Evolutionary conservation across 2,329 filamentous ascomycete species (phyloP).

Genomic region (Fusarium nurragi): DNA sequence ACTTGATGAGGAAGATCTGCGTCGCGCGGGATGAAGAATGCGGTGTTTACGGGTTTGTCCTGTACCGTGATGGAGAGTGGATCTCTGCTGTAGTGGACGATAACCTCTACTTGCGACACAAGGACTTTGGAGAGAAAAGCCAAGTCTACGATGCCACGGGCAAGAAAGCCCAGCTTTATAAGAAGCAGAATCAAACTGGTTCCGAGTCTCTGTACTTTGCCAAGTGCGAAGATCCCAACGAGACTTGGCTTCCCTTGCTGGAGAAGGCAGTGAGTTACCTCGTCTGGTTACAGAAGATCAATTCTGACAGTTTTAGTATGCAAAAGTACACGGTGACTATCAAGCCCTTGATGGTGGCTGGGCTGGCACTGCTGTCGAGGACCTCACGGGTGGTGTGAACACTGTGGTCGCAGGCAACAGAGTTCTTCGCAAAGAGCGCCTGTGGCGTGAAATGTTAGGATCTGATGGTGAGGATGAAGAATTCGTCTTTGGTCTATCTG

Average conservation of each 20-base stretch:
- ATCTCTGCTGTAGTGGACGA: constrained; percentile 77
- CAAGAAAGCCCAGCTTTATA: constrained; percentile 68
- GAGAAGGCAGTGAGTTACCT: constrained; percentile 67
- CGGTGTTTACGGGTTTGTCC: constrained; percentile 79
- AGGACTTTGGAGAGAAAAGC: constrained; percentile 54
- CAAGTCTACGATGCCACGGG: constrained; percentile 54
- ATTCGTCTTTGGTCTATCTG: constrained; percentile 66
- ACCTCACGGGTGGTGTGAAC: constrained; percentile 66
- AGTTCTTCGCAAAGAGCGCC: constrained; percentile 72
- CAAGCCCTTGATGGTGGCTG: constrained; percentile 73
- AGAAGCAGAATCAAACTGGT: constrained; percentile 71
- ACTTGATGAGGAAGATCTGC: constrained; percentile 72
- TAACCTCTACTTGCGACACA: constrained; percentile 56
- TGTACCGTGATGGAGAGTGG: constrained; percentile 77
- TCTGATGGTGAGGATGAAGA: constrained; percentile 73
- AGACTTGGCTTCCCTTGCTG: constrained; percentile 78
- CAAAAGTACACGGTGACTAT: constrained; percentile 80
- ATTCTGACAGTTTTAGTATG: constrained; percentile 56
- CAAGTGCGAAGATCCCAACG: constrained; percentile 73
- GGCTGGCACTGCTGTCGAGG: constrained; percentile 61
- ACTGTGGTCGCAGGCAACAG: constrained; percentile 65
- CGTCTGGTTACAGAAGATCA: accelerated
- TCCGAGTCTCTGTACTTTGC: constrained; percentile 76
- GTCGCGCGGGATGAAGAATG: constrained; percentile 73
- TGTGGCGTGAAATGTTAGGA: constrained; percentile 75